Evolutionary conservation across 1,284 basidiomycete genomes (phyloP), one percentile per base, ranked within the genome.

Genomic region (Waitea zeae): DNA sequence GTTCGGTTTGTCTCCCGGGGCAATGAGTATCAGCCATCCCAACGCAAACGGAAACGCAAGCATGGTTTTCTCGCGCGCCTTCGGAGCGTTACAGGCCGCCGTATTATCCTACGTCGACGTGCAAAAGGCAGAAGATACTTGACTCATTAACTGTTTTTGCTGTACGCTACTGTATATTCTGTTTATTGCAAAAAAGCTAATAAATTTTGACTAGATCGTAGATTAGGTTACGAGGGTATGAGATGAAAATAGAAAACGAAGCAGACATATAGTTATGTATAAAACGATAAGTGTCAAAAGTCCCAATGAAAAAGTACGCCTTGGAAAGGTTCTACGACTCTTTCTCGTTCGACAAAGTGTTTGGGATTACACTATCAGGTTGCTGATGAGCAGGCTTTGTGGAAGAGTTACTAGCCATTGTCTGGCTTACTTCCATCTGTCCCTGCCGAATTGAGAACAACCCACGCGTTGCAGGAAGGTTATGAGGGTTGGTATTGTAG

Each of bases 1-100:
- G 51, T 61, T 12, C 65, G 73, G 12, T 62, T 57, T 44, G 54
- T 50, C 20, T 56, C 65, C 31, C 56, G 62, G 22, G 86, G 86
- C 20, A 64, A 68, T 20, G 81, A 87, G 52, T 93, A 90, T 50
- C 86, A 90, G 50, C 87, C 87, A 2, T 84, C 79, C 1, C 86
- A 89, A 57, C 64, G 86, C 34, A 83, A 83, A 50, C 61, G 88
- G 34, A 93, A 93, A 61, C 67, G 83, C 41, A 82, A 79, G 53
- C 84, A 89, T 49, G 88, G 88, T 6, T 93, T 89, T 52, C 61
- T 93, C 26, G 64, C 74, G 0, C 60, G 82, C 30, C 69, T 77
- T 49, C 61, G 66, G 44, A 67, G 65, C 26, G 58, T 65, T 14
- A 65, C 63, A 18, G 81, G 80, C 2, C 63, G 70, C 40, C 76